Conservation (phyloP, 768 basidiomycete genomes). For the Suillus subaureus region DNA sequence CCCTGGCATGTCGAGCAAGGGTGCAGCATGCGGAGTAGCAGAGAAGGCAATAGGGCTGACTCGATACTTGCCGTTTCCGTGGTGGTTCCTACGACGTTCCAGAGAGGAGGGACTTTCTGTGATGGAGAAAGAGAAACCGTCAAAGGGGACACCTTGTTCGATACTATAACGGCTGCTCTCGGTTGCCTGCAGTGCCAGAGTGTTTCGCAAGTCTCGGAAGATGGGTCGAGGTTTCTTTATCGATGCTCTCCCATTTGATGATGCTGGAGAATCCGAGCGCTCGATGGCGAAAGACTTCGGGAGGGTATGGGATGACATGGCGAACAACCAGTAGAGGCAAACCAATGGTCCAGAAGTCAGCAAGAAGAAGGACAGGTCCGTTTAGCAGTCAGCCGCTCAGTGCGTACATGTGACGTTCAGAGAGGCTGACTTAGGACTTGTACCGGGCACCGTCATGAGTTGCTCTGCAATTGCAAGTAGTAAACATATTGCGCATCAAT, state of each 20-base stretch:
- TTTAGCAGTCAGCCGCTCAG: neutral
- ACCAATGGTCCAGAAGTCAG: neutral
- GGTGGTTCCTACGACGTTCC: neutral
- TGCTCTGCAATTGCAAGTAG: neutral
- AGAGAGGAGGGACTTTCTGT: neutral
- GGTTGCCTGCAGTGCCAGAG: constrained; percentile 11
- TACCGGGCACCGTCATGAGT: neutral
- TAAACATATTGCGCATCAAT: neutral
- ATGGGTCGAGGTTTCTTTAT: constrained; percentile 15
- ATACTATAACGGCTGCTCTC: constrained; percentile 17
- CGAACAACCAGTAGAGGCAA: neutral
- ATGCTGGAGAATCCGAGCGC: neutral
- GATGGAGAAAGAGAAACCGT: neutral
- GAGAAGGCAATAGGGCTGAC: neutral
- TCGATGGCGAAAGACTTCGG: neutral
- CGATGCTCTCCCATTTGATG: neutral
- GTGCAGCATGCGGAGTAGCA: neutral
- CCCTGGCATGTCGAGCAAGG: neutral
- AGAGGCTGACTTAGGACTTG: constrained; percentile 2
- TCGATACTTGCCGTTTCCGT: neutral
- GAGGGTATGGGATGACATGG: neutral
- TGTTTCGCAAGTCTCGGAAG: constrained; percentile 22
- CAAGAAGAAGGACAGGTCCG: neutral
- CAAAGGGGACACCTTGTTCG: constrained; percentile 11
- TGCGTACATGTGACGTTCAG: neutral